Percentiles rank a stretch among this genome's conserved stretches.
Conservation (phyloP, 139 green algal genomes). For the Parachlorella kessleri region DNA sequence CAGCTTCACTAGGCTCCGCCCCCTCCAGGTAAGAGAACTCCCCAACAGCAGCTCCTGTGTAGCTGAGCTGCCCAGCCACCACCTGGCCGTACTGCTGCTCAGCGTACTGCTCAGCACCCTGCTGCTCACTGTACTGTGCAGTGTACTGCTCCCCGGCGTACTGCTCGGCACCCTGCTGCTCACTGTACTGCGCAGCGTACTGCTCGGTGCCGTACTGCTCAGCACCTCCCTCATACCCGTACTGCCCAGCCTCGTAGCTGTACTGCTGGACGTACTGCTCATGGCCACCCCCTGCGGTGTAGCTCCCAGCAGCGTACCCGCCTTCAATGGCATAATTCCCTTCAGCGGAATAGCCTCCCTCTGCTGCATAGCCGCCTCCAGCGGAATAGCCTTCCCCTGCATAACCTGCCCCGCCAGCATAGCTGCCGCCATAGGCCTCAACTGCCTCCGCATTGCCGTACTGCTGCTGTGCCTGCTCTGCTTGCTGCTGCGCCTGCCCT, state of each 20-base stretch:
- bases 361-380: not conserved
- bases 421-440: not conserved
- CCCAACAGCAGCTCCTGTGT: no score
- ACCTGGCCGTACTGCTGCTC: not conserved
- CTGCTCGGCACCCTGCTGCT: not conserved
- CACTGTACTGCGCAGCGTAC: conserved; percentile 3
- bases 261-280: conserved; percentile 8
- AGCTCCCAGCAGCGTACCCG: not conserved
- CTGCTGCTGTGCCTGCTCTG: no score
- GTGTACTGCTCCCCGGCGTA: not conserved
- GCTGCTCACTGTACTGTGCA: no score
- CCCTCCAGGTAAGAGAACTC: no score
- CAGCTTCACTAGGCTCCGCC: no score
- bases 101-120: not conserved
- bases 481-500: not conserved
- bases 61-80: no score
- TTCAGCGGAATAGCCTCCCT: not conserved
- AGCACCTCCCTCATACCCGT: not conserved
- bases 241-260: not conserved
- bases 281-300: not conserved
- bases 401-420: not conserved
- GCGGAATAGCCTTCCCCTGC: not conserved
- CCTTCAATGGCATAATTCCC: not conserved
- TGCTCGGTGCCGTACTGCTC: no score
- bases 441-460: not conserved